Evolutionary conservation across 2,329 filamentous ascomycete species (phyloP).

Genomic region (Bipolaris gigantea): DNA sequence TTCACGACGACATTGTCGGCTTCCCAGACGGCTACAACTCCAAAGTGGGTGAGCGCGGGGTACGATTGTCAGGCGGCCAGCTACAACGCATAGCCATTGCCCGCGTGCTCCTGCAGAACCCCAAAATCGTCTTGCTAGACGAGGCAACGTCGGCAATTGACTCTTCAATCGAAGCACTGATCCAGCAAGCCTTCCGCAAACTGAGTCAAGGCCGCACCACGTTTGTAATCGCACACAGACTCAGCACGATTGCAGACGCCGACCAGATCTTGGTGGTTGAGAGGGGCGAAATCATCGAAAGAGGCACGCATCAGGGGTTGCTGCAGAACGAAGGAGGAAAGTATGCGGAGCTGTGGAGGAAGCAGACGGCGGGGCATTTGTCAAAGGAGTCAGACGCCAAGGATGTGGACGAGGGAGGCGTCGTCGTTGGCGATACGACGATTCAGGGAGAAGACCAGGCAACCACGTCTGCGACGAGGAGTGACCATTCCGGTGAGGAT

Average conservation of each 20-base stretch:
- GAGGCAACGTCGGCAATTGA: slow-evolving; percentile 89
- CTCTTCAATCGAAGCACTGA: slow-evolving; percentile 67
- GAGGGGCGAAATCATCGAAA: slow-evolving; percentile 74
- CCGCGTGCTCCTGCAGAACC: slow-evolving; percentile 75
- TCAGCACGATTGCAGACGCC: slow-evolving; percentile 83
- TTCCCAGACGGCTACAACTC: slow-evolving; percentile 54
- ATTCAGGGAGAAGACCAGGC: slow-evolving; percentile 26
- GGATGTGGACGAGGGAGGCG: slow-evolving; percentile 15
- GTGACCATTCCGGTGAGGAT: not conserved
- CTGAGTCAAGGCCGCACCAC: slow-evolving; percentile 66
- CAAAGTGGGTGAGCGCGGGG: slow-evolving; percentile 47
- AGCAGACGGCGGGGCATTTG: slow-evolving; percentile 61
- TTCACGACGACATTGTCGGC: slow-evolving; percentile 65
- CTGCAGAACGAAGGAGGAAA: slow-evolving; percentile 65
- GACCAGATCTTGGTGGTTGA: slow-evolving; percentile 82
- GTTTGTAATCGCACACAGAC: slow-evolving; percentile 72
- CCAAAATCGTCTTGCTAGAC: slow-evolving; percentile 81
- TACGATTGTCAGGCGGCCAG: slow-evolving; percentile 64
- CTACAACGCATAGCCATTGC: slow-evolving; percentile 69
- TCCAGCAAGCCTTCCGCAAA: slow-evolving; percentile 62
- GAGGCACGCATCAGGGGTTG: slow-evolving; percentile 77
- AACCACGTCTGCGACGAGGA: slow-evolving; percentile 20
- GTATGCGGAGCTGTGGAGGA: slow-evolving; percentile 86
- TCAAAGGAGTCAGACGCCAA: slow-evolving; percentile 25
- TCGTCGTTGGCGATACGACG: slow-evolving; percentile 30